Percentiles rank a stretch among this genome's conserved stretches.
These are phyloP conservation scores for Thelonectria rubi DNA, from an alignment of 2,329 filamentous ascomycete species.

Conservation along the genomic window DNA sequence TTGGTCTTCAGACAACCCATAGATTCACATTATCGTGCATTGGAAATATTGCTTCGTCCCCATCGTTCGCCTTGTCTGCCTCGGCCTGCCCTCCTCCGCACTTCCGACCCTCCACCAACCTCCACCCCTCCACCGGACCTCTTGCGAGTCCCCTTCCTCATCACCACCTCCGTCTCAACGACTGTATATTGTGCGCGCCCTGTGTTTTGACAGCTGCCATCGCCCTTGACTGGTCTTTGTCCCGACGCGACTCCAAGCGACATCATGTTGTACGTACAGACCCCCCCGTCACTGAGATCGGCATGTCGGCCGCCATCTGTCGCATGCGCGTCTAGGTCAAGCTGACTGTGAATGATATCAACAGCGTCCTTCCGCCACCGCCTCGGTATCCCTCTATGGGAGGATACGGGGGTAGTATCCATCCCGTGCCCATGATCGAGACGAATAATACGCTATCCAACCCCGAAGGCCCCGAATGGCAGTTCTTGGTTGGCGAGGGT, in stretches of 20 bases:
- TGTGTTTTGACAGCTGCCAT: not conserved
- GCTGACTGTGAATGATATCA: conserved; percentile 36
- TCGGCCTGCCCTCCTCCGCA: conserved; percentile 21
- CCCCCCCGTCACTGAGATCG: not conserved
- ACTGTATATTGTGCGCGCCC: conserved; percentile 2
- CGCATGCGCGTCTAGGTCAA: conserved; percentile 25
- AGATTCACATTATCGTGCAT: not conserved
- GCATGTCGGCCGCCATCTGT: conserved; percentile 9
- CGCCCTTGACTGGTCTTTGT: conserved; percentile 5
- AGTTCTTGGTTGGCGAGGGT: conserved; percentile 95
- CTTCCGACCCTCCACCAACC: conserved; percentile 21
- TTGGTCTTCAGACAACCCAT: not conserved
- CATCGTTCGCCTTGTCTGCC: conserved; percentile 14
- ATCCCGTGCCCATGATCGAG: conserved; percentile 82
- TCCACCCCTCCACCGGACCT: conserved; percentile 21
- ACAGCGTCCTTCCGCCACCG: conserved; percentile 84
- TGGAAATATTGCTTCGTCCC: conserved; percentile 3
- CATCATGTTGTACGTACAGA: conserved; percentile 42
- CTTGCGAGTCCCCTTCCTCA: conserved; percentile 1
- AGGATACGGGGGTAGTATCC: conserved; percentile 75
- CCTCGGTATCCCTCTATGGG: conserved; percentile 81
- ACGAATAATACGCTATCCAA: conserved; percentile 89
- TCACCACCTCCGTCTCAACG: conserved; percentile 7
- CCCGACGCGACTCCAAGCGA: conserved; percentile 3
- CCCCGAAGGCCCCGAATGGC: conserved; percentile 83